Percentiles rank a stretch among this genome's conserved stretches.
phyloP scores from a whole-genome alignment of 345 rosid genomes.

The Camelina hispida region DNA sequence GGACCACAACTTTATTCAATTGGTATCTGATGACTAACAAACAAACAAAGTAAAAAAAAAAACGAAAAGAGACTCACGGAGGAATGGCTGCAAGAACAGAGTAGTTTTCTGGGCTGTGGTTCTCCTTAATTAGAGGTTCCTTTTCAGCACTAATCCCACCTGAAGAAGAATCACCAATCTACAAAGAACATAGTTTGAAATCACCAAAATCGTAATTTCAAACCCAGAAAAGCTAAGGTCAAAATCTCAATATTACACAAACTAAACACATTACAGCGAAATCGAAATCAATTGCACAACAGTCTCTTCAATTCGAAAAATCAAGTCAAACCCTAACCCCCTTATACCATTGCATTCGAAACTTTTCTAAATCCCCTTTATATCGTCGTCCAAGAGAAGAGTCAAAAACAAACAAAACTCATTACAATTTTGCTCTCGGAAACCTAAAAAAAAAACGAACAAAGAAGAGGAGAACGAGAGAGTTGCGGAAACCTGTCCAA shows the following conservation, averaged over 20 bases:
- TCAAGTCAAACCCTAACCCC: conserved; percentile 23
- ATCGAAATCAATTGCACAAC: neutral
- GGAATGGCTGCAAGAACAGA: conserved; percentile 66
- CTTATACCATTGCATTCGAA: neutral
- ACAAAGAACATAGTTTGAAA: neutral
- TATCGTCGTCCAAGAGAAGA: neutral
- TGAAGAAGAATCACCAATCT: conserved; percentile 66
- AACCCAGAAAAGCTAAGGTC: conserved; percentile 21
- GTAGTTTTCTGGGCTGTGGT: conserved; percentile 57
- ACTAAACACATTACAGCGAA: conserved; percentile 10
- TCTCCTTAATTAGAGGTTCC: conserved; percentile 68
- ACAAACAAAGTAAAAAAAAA: conserved; percentile 1
- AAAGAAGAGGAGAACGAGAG: neutral
- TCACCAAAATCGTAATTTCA: neutral
- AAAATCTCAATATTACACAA: conserved; percentile 9
- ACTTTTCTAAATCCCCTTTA: neutral
- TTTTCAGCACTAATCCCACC: conserved; percentile 61
- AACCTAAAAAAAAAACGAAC: conserved; percentile 4
- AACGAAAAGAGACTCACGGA: conserved; percentile 60
- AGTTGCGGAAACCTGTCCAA: conserved; percentile 50
- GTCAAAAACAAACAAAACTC: conserved; percentile 18
- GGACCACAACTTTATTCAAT: conserved; percentile 10
- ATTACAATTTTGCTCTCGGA: neutral
- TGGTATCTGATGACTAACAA: conserved; percentile 10
- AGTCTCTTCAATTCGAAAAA: neutral